These are phyloP conservation scores for Aspergillus fructus DNA, from an alignment of 2,329 filamentous ascomycete species.

Conservation along the genomic window DNA sequence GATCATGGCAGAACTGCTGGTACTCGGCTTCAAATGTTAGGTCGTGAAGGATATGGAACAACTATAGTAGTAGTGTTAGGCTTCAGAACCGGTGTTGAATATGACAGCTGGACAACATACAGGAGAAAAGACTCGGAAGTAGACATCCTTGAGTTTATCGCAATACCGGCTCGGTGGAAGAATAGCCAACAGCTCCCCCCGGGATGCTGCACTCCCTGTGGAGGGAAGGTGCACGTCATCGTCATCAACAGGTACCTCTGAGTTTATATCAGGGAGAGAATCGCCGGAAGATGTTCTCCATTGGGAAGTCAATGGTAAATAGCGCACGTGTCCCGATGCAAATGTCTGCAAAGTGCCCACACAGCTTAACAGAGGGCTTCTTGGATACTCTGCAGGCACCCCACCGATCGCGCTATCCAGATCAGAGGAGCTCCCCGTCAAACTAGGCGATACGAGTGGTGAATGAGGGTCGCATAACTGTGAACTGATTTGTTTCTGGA, in stretches of 20 bases:
- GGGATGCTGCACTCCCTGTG: conserved; percentile 25
- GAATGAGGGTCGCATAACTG: conserved; percentile 24
- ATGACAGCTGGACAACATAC: conserved; percentile 23
- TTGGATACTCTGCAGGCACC: conserved; percentile 19
- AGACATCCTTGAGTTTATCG: conserved; percentile 36
- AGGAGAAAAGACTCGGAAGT: conserved; percentile 40
- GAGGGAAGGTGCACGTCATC: conserved; percentile 37
- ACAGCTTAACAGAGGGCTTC: conserved; percentile 23
- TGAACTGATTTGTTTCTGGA: conserved; percentile 32
- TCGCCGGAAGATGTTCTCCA: conserved; percentile 30
- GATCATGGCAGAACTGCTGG: conserved; percentile 36
- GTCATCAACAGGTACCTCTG: conserved; percentile 29
- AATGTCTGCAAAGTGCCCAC: conserved; percentile 33
- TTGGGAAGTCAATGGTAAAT: conserved; percentile 33
- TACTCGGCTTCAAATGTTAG: conserved; percentile 42
- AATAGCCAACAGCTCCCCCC: conserved; percentile 30
- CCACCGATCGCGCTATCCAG: conserved; percentile 20
- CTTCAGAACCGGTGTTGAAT: background rate
- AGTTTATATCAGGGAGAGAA: conserved; percentile 26
- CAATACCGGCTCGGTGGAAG: conserved; percentile 38
- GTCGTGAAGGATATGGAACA: conserved; percentile 45
- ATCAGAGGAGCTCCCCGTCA: conserved; percentile 27
- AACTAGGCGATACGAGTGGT: conserved; percentile 28
- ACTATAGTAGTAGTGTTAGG: conserved; percentile 13
- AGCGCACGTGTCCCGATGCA: conserved; percentile 37